Evolutionary conservation across 306 rosid genomes (phyloP).

Genomic region (Crotalaria pallida): DNA sequence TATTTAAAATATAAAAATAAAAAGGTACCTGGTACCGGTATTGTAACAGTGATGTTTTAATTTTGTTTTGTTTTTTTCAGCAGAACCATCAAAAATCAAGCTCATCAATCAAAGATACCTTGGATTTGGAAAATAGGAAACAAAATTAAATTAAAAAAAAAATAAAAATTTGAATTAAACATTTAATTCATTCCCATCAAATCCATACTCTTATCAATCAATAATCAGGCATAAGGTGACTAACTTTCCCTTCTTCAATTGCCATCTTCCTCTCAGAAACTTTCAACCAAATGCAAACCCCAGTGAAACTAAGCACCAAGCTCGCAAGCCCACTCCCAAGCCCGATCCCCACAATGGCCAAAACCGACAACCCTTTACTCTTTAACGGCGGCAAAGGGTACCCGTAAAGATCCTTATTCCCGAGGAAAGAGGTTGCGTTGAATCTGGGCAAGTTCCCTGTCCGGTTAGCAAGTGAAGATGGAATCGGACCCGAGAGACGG

Average conservation of each 20-base stretch:
- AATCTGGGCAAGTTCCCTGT: slow-evolving; percentile 65
- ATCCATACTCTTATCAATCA: slow-evolving; percentile 13
- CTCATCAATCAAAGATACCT: slow-evolving; percentile 32
- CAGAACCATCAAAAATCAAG: slow-evolving; percentile 24
- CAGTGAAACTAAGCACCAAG: slow-evolving; percentile 79
- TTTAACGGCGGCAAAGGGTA: slow-evolving; percentile 67
- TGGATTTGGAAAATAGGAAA: slow-evolving; percentile 36
- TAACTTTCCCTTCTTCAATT: slow-evolving; percentile 72
- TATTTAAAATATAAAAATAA: neutral
- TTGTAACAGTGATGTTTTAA: neutral
- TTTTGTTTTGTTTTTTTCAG: no score
- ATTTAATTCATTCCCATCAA: neutral
- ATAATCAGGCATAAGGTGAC: slow-evolving; percentile 90
- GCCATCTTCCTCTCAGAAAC: slow-evolving; percentile 73
- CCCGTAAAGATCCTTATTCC: slow-evolving; percentile 89
- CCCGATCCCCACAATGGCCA: slow-evolving; percentile 94
- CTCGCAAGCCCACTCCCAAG: slow-evolving; percentile 90
- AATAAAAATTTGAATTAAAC: neutral
- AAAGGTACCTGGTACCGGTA: slow-evolving; percentile 34
- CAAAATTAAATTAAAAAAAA: no score
- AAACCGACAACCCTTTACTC: slow-evolving; percentile 60
- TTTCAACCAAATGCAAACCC: slow-evolving; percentile 91
- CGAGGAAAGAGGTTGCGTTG: slow-evolving; percentile 63
- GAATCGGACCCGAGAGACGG: slow-evolving; percentile 74
- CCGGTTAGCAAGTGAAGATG: slow-evolving; percentile 54